Conservation (phyloP, 2,329 filamentous ascomycete genomes). For the Pseudogymnoascus sp. region DNA sequence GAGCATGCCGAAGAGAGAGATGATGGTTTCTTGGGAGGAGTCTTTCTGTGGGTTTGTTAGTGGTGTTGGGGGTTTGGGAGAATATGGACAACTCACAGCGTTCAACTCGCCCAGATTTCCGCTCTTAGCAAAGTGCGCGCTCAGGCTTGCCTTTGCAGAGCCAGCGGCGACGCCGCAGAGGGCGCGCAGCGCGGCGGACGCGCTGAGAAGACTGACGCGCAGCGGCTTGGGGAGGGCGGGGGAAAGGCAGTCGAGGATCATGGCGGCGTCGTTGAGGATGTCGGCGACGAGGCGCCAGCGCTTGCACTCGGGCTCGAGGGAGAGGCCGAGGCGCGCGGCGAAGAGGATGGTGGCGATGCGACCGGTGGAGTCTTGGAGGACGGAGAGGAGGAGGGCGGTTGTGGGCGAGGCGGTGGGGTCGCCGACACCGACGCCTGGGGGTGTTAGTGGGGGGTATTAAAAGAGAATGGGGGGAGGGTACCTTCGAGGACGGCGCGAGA, state of each 20-base stretch:
- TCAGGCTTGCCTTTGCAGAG: slow-evolving; percentile 82
- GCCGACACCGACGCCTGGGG: slow-evolving; percentile 56
- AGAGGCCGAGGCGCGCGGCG: slow-evolving; percentile 58
- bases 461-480: slow-evolving; percentile 21
- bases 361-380: slow-evolving; percentile 58
- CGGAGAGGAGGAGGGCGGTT: slow-evolving; percentile 55
- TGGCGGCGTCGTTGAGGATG: slow-evolving; percentile 63
- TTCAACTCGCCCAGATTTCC: slow-evolving; percentile 91
- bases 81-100: slow-evolving; percentile 45
- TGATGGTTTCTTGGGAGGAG: slow-evolving; percentile 88
- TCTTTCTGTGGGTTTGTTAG: slow-evolving; percentile 50
- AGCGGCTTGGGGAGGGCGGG: slow-evolving; percentile 52
- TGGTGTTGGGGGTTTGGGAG: not conserved
- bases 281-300: slow-evolving; percentile 64
- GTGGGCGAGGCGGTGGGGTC: slow-evolving; percentile 59
- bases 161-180: slow-evolving; percentile 87
- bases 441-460: slow-evolving; percentile 7
- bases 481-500: slow-evolving; percentile 62
- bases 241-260: slow-evolving; percentile 63
- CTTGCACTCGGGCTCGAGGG: slow-evolving; percentile 66
- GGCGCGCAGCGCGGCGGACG: slow-evolving; percentile 53
- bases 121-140: slow-evolving; percentile 80
- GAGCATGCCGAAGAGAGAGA: slow-evolving; percentile 81
- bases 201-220: slow-evolving; percentile 50
- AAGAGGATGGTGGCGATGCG: slow-evolving; percentile 63